Conservation (phyloP, 495 filamentous ascomycete genomes). For the Neurospora sublineolata region DNA sequence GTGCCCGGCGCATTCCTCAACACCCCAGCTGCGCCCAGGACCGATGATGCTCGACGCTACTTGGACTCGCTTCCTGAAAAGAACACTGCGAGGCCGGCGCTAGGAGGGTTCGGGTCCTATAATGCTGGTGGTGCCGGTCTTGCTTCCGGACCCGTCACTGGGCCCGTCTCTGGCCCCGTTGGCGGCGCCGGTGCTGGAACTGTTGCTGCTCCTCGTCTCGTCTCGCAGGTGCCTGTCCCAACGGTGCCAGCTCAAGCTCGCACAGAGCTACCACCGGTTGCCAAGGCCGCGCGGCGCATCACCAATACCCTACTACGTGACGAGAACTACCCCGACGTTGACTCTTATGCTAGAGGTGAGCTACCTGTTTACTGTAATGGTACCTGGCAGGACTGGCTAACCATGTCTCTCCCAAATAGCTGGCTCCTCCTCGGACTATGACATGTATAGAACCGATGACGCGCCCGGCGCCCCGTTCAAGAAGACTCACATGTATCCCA, state of each 20-base stretch:
- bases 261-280: constrained; percentile 43
- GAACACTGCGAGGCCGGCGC: background rate
- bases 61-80: constrained; percentile 18
- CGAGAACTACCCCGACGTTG: constrained; percentile 74
- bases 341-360: constrained; percentile 81
- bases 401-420: constrained; percentile 7
- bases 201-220: background rate
- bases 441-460: constrained; percentile 43
- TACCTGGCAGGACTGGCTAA: constrained; percentile 1
- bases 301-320: constrained; percentile 66
- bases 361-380: background rate
- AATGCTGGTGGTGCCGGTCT: background rate
- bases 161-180: background rate
- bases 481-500: constrained; percentile 64
- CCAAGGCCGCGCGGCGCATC: constrained; percentile 73
- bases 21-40: constrained; percentile 46
- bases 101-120: background rate
- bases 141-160: background rate
- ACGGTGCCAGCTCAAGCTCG: constrained; percentile 2
- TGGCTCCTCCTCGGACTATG: constrained; percentile 90
- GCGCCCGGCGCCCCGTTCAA: constrained; percentile 84
- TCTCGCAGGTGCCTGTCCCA: background rate
- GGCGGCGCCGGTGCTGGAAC: background rate
- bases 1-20: constrained; percentile 64
- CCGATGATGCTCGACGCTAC: constrained; percentile 27